These are phyloP conservation scores for Neodidymelliopsis sp. DNA, from an alignment of 2,329 filamentous ascomycete genomes.

Conservation along the genomic window DNA sequence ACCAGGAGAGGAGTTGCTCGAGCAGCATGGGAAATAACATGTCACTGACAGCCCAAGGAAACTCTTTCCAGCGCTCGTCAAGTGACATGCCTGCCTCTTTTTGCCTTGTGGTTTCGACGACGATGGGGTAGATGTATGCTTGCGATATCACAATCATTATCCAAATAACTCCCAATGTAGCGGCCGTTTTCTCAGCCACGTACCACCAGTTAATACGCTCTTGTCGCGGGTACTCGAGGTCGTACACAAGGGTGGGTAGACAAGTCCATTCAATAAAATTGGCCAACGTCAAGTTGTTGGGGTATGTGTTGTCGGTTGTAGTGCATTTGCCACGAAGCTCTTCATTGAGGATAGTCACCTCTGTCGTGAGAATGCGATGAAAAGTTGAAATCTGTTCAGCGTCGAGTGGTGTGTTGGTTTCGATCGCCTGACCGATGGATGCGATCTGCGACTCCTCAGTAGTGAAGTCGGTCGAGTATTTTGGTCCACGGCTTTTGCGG, in stretches of 20 bases:
- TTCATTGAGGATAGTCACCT: conserved; percentile 69
- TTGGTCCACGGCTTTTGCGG: conserved; percentile 48
- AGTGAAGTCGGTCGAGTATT: conserved; percentile 54
- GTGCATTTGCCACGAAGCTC: conserved; percentile 71
- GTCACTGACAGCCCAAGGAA: conserved; percentile 78
- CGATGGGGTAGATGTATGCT: conserved; percentile 78
- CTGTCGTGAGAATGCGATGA: conserved; percentile 69
- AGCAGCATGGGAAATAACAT: conserved; percentile 81
- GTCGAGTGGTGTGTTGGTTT: conserved; percentile 66
- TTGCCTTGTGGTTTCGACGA: conserved; percentile 71
- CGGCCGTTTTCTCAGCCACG: conserved; percentile 73
- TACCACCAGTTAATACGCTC: conserved; percentile 77
- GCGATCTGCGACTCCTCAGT: conserved; percentile 65
- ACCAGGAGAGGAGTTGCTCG: conserved; percentile 80
- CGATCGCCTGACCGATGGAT: conserved; percentile 67
- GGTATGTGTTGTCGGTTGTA: conserved; percentile 63
- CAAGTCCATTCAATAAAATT: conserved; percentile 78
- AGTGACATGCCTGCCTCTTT: conserved; percentile 71
- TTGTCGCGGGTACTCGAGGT: conserved; percentile 77
- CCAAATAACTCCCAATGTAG: conserved; percentile 75
- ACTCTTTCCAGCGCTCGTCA: conserved; percentile 67
- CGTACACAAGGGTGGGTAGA: conserved; percentile 79
- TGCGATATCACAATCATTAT: conserved; percentile 83
- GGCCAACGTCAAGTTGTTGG: conserved; percentile 69
- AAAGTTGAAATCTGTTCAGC: conserved; percentile 69